Conservation (phyloP, 495 filamentous ascomycete species). For the Aspergillus hancockii region DNA sequence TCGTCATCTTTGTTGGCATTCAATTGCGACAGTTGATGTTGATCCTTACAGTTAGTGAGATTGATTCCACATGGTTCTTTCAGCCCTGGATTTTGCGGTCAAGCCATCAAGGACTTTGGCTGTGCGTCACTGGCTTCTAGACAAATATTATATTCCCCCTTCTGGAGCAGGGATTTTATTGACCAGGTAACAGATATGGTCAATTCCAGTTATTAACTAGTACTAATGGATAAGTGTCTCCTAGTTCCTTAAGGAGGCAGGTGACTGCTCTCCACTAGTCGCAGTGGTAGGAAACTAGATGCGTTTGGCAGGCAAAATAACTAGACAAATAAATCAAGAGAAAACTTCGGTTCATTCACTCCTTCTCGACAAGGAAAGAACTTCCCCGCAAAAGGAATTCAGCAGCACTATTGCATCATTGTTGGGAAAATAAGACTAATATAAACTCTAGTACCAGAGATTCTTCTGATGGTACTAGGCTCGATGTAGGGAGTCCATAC, state of each 20-base stretch:
- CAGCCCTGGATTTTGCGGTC: conserved; percentile 3
- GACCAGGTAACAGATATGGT: too few species aligned
- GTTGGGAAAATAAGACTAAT: not conserved
- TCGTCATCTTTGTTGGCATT: conserved; percentile 6
- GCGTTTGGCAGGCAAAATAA: not conserved
- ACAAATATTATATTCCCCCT: too few species aligned
- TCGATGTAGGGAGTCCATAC: too few species aligned
- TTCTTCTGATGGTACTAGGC: too few species aligned
- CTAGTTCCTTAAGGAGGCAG: too few species aligned
- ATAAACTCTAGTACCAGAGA: too few species aligned
- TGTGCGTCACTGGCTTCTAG: not conserved
- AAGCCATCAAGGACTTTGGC: not conserved
- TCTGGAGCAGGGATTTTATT: too few species aligned
- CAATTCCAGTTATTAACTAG: too few species aligned
- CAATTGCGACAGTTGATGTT: not conserved
- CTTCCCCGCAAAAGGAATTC: not conserved
- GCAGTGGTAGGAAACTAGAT: not conserved
- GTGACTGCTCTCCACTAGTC: too few species aligned
- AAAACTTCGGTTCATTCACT: not conserved
- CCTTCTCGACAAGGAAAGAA: conserved; percentile 3
- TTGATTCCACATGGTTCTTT: not conserved
- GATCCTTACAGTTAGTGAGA: conserved; percentile 3
- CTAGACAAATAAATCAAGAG: not conserved
- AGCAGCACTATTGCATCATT: conserved; percentile 24
- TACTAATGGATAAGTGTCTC: too few species aligned